These are phyloP conservation scores for Dothideomycetes sp. DNA, from an alignment of 2,329 filamentous ascomycete species.

Conservation along the genomic window DNA sequence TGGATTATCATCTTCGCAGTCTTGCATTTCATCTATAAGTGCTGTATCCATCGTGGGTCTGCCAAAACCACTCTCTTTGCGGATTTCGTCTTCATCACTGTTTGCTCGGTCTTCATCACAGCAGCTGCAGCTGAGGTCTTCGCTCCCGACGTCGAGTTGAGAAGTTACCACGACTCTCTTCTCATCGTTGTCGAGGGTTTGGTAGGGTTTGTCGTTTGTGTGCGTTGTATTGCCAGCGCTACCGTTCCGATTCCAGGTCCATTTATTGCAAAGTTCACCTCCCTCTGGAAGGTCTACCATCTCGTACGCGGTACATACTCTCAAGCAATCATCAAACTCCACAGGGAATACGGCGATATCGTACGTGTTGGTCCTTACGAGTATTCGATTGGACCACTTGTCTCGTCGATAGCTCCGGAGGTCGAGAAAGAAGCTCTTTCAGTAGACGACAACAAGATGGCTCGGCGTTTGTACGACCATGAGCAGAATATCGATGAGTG, in stretches of 20 bases:
- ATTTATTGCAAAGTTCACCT: constrained; percentile 13
- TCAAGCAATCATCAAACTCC: constrained; percentile 9
- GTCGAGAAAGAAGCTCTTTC: background rate
- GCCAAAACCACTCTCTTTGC: too few relatives aligned
- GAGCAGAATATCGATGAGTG: constrained; percentile 13
- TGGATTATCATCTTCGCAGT: too few relatives aligned
- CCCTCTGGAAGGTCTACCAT: constrained; percentile 13
- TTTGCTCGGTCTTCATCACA: background rate
- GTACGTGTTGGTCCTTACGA: constrained; percentile 12
- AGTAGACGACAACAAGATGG: constrained; percentile 5
- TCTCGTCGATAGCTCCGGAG: too few relatives aligned
- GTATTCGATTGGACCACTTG: constrained; percentile 5
- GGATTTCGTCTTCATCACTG: too few relatives aligned
- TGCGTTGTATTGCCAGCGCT: background rate
- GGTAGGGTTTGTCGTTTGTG: background rate
- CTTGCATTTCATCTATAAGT: too few relatives aligned
- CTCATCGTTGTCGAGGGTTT: background rate
- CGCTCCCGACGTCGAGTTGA: background rate
- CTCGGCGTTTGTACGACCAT: constrained; percentile 11
- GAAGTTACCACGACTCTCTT: background rate
- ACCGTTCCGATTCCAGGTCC: constrained; percentile 10
- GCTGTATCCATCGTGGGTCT: too few relatives aligned
- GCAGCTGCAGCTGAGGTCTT: background rate
- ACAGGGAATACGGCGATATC: constrained; percentile 9
- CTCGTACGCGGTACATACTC: constrained; percentile 12